Conservation (phyloP, 306 rosid genomes). For the Quillaja saponaria region DNA sequence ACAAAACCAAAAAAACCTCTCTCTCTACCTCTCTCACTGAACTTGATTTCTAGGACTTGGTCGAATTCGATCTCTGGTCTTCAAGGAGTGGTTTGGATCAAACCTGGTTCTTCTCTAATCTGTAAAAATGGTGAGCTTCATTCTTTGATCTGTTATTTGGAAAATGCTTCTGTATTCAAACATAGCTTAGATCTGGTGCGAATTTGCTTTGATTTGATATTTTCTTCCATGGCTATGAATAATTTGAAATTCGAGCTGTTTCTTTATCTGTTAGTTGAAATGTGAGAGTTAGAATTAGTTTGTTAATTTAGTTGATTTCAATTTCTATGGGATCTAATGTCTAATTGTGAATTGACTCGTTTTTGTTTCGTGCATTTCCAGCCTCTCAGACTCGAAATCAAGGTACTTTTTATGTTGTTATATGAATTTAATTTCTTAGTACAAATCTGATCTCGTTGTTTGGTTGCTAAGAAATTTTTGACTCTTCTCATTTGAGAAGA, state of each 20-base stretch:
- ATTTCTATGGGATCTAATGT: conserved; percentile 51
- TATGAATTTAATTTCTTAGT: conserved; percentile 14
- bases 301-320: conserved; percentile 20
- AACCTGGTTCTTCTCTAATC: conserved; percentile 28
- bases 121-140: conserved; percentile 75
- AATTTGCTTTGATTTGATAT: conserved; percentile 46
- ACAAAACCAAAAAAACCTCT: conserved; percentile 12
- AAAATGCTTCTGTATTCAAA: conserved; percentile 25
- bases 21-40: conserved; percentile 30
- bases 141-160: conserved; percentile 31
- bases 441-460: conserved; percentile 17
- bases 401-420: conserved; percentile 50
- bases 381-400: conserved; percentile 99
- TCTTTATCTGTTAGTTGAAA: conserved; percentile 9
- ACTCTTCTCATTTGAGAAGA: too few relatives aligned
- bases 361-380: conserved; percentile 44
- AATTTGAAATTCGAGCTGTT: conserved; percentile 26
- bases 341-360: conserved; percentile 43
- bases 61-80: conserved; percentile 41
- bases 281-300: conserved; percentile 22
- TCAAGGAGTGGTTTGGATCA: conserved; percentile 23
- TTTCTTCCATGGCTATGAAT: conserved; percentile 20
- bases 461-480: conserved; percentile 10
- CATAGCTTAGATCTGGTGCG: conserved; percentile 64
- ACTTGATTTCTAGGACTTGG: conserved; percentile 46